phyloP scores from a whole-genome alignment of 139 green algal genomes.

The Chlorella sp. region DNA sequence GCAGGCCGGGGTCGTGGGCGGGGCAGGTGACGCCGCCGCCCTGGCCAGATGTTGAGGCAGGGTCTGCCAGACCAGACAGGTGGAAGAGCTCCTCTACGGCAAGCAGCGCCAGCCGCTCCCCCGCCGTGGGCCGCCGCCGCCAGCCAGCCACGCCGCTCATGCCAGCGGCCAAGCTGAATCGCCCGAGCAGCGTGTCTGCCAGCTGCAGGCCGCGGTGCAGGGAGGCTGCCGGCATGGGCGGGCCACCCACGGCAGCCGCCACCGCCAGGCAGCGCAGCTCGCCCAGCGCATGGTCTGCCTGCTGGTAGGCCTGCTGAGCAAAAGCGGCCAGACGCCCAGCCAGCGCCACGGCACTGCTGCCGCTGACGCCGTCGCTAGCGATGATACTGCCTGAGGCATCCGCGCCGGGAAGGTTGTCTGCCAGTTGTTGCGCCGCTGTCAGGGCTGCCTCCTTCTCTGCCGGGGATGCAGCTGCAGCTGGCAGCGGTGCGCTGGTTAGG shows the following conservation, averaged over 20 bases:
- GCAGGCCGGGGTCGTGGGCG: not conserved
- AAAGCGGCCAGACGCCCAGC: not conserved
- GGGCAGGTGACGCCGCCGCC: constrained; percentile 15
- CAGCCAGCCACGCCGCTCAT: not conserved
- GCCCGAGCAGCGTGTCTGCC: not conserved
- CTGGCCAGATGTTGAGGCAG: too few relatives aligned
- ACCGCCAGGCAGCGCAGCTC: constrained; percentile 24
- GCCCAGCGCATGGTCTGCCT: not conserved
- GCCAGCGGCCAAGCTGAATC: not conserved
- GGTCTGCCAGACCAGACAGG: not conserved
- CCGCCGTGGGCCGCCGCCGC: not conserved
- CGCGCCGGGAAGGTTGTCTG: not conserved
- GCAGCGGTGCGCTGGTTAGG: not conserved
- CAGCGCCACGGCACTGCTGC: not conserved
- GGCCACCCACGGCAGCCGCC: not conserved
- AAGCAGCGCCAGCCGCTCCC: not conserved
- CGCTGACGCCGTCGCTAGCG: not conserved
- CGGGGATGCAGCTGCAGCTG: not conserved
- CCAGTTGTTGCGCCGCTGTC: not conserved
- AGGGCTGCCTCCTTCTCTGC: not conserved
- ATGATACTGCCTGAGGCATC: not conserved
- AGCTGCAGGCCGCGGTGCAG: not conserved
- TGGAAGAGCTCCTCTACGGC: not conserved
- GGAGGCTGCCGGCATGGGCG: too few relatives aligned
- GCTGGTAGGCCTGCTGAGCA: not conserved